Conservation (phyloP, 2,329 filamentous ascomycete genomes). For the Trematosphaeria pertusa region DNA sequence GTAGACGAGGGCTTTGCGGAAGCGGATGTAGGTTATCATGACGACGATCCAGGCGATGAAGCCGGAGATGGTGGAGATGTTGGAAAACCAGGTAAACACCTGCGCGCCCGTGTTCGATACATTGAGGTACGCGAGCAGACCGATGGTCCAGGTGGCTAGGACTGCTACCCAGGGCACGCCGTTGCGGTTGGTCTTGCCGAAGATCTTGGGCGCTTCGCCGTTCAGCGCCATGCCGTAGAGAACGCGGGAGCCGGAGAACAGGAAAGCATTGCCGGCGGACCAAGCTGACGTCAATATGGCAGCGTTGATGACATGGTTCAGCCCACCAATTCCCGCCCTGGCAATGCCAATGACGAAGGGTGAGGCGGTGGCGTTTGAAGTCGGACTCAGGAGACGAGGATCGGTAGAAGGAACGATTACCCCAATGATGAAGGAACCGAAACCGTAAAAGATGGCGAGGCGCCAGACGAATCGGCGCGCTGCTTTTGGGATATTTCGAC, state of each 20-base stretch:
- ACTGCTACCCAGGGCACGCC: conserved; percentile 52
- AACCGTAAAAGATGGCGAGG: conserved; percentile 62
- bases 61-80: conserved; percentile 67
- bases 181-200: conserved; percentile 54
- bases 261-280: conserved; percentile 72
- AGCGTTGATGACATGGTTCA: conserved; percentile 78
- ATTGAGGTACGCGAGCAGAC: conserved; percentile 58
- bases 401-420: conserved; percentile 66
- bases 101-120: conserved; percentile 54
- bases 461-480: conserved; percentile 61
- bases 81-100: conserved; percentile 73
- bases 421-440: conserved; percentile 63
- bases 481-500: conserved; percentile 59
- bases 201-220: conserved; percentile 60
- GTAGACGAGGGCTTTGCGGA: conserved; percentile 55
- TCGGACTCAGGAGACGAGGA: conserved; percentile 48
- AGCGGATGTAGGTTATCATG: conserved; percentile 66
- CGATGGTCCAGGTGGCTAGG: conserved; percentile 49
- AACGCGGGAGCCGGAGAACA: conserved; percentile 62
- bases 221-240: conserved; percentile 58
- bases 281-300: conserved; percentile 76
- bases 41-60: conserved; percentile 64
- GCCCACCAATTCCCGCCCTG: conserved; percentile 69
- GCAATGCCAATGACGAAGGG: conserved; percentile 71
- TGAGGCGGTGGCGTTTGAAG: conserved; percentile 43